Percentiles rank a stretch among this genome's conserved stretches.
Conservation (phyloP, 768 basidiomycete species). For the Suillus tomentosus region DNA sequence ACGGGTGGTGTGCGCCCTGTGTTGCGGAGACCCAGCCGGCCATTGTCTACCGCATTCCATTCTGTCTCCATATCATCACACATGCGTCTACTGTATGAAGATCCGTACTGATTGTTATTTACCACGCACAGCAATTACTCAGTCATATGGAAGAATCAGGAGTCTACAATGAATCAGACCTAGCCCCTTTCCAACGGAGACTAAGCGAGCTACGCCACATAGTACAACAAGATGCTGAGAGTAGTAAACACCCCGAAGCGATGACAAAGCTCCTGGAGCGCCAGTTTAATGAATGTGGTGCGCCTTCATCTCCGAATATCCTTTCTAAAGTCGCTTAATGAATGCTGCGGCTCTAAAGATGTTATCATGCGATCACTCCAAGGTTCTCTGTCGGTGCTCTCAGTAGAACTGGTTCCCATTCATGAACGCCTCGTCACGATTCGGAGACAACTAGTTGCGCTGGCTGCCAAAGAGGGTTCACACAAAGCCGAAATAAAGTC, state of each 20-base stretch:
- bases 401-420: constrained; percentile 86
- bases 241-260: constrained; percentile 80
- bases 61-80: constrained; percentile 15
- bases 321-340: constrained; percentile 8
- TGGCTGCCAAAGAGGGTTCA: constrained; percentile 85
- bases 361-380: constrained; percentile 75
- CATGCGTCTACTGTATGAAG: not conserved
- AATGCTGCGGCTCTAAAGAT: constrained; percentile 46
- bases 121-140: constrained; percentile 74
- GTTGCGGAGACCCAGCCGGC: not conserved
- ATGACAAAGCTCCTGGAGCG: constrained; percentile 88
- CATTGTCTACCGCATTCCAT: constrained; percentile 20
- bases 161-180: constrained; percentile 90
- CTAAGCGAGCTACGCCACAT: constrained; percentile 82
- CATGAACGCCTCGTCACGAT: constrained; percentile 88
- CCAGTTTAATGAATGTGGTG: constrained; percentile 91
- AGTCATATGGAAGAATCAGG: constrained; percentile 96
- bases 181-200: constrained; percentile 84
- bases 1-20: not conserved
- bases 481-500: constrained; percentile 88
- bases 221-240: constrained; percentile 78
- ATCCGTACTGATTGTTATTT: constrained; percentile 23
- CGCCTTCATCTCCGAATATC: constrained; percentile 33
- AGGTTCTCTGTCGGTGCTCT: constrained; percentile 83
- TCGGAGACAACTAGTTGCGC: constrained; percentile 83